Percentiles rank a stretch among this genome's conserved stretches.
Conservation (phyloP, 257 asterid genomes). For the Coffea eugenioides region DNA sequence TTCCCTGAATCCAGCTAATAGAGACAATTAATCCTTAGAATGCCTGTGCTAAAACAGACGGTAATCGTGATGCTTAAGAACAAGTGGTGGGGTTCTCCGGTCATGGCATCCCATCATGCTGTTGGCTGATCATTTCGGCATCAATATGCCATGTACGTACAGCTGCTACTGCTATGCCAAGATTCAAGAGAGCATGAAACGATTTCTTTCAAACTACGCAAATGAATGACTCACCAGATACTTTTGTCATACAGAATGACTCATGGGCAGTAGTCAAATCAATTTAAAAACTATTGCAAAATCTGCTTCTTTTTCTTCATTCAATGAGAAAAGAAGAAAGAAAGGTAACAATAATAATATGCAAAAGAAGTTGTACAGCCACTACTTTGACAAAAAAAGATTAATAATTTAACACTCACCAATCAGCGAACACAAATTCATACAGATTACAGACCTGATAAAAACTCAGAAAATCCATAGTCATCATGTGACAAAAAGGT, state of each 20-base stretch:
- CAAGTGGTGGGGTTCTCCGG: not conserved
- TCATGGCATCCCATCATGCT: not conserved
- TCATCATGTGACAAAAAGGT: not conserved
- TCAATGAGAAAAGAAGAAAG: not conserved
- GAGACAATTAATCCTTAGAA: not conserved
- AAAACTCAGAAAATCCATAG: no score
- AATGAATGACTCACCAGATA: not conserved
- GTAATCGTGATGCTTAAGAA: not conserved
- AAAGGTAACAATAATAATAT: no score
- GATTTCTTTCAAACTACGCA: not conserved
- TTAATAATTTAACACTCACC: not conserved
- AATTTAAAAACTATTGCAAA: no score
- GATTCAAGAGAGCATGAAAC: no score
- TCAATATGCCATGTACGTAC: not conserved
- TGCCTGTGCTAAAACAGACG: not conserved
- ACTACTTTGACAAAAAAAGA: not conserved
- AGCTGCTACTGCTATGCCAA: no score
- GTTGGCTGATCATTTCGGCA: not conserved
- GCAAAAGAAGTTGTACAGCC: not conserved
- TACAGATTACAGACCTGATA: not conserved
- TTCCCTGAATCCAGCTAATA: not conserved
- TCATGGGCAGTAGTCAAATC: not conserved
- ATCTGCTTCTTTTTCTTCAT: not conserved
- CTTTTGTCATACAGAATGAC: not conserved
- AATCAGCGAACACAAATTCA: not conserved